Base-by-base conservation (phyloP, 768 basidiomycete species). In the Ramaria sp. region DNA sequence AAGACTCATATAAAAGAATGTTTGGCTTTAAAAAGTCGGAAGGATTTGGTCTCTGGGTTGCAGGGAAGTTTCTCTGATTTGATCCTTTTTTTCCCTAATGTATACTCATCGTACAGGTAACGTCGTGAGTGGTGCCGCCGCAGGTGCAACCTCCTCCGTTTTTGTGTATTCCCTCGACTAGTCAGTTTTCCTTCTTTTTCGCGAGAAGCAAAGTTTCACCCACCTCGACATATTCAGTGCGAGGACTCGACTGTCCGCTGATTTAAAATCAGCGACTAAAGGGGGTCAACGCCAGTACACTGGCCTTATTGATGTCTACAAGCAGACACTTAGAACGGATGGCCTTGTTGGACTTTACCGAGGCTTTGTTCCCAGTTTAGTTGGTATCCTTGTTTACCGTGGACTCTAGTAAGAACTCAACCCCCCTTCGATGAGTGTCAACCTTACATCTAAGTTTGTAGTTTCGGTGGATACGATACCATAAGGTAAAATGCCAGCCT, bases 81-180 rank as follows among this genome's bases (percentile, higher is more conserved):
- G 10, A n/a, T 25, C 24, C 42, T 9, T 12, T 45, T 15, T 2
- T 5, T 41, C 42, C 16, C 18, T 43, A 10, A 43, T 9, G 18
- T 43, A 9, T 43, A 9, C 10, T n/a, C 37, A 16, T 2, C 25
- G 12, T 45, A 12, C 39, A 68, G 72, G 73, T 15, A 74, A 74
- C 56, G 37, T 74, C 25, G 67, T 67, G 12, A 71, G 70, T 50
- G 73, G 73, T 57, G 73, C 72, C 1, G 73, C 53, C 27, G 73
- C 53, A 16, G 73, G 73, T 18, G 73, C 71, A 2, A 66, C 72
- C 1, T 68, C 66, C 5, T 67, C 66, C 15, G 61, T 74, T 51
- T 74, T 74, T 61, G 73, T 72, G 10, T 74, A 74, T 62, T 74
- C 73, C 5, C 67, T 75, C 43, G 73, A 75, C 56, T 75, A 73